Evolutionary conservation across 148 eudicot species (phyloP), one percentile per base, ranked within the genome.

Genomic region (Rheum nobile): DNA sequence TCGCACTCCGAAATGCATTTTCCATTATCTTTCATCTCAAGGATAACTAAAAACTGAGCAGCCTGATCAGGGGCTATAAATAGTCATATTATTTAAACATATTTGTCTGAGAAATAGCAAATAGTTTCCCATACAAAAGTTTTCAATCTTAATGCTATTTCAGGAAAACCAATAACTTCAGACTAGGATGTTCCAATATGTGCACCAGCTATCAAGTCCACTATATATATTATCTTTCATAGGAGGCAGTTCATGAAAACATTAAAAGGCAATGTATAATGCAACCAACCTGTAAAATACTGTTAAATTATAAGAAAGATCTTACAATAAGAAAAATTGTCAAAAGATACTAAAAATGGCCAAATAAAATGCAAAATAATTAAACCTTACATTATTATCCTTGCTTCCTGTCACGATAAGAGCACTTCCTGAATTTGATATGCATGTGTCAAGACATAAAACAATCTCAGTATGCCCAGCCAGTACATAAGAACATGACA

Each of bases 401-500:
- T 92, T 95, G 92, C 99, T 95, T 77, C 99, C 99, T 3, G 99
- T 90, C 37, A 86, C 97, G 68, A 95, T 83, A 55, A 90, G 87
- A 19, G 89, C 80, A 79, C 72, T 87, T 81, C 94, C 96, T 75
- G 90, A 83, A 80, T 80, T 84, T 76, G 88, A 50, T 54, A 80
- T 72, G 76, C 92, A 90, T 52, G 96, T 92, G 78, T 95, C 99
- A 73, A 95, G 90, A 83, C 96, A 87, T 67, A 92, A 72, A 81
- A 95, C 81, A 74, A 87, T 85, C 77, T 88, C 92, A 5, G 91
- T 88, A 72, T 95, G 99, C 31, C 96, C 99, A 82, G 92, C 82
- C 79, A 95, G 83, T 65, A 95, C 97, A 83, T 92, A 90, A 72
- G 97, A 88, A 80, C 99, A 95, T 67, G 97, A 95, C 99, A 95